phyloP scores from a whole-genome alignment of 768 basidiomycete genomes.

The Mycena indigotica region DNA sequence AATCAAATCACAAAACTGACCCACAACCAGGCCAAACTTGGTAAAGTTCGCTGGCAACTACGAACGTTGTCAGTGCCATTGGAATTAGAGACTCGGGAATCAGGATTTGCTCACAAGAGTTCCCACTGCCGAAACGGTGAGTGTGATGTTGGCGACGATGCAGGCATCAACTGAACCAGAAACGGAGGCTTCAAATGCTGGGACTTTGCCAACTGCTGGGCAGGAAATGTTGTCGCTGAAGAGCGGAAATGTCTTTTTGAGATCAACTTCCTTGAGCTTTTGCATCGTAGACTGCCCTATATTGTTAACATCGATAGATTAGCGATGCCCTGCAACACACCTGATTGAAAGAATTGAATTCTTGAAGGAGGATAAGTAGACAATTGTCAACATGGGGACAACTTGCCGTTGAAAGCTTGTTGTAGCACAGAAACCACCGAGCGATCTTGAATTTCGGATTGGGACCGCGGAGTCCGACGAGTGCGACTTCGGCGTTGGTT shows the following conservation, averaged over 20 bases:
- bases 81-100: background rate
- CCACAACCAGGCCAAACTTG: conserved; percentile 32
- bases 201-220: conserved; percentile 16
- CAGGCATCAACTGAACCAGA: conserved; percentile 22
- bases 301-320: background rate
- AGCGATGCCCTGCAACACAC: background rate
- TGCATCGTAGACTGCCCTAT: conserved; percentile 14
- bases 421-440: conserved; percentile 20
- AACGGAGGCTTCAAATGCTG: conserved; percentile 23
- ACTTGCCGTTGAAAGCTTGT: conserved; percentile 20
- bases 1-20: conserved; percentile 28
- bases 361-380: background rate
- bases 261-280: conserved; percentile 18
- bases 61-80: background rate
- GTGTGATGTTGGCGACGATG: conserved; percentile 29
- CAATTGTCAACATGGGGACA: too few relatives aligned
- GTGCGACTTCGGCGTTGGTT: background rate
- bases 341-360: conserved; percentile 24
- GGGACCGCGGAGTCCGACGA: background rate
- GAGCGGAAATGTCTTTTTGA: conserved; percentile 28
- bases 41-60: conserved; percentile 35
- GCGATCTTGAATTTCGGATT: conserved; percentile 7
- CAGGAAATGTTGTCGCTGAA: conserved; percentile 25
- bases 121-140: conserved; percentile 24
- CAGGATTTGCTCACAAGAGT: conserved; percentile 22